These are phyloP conservation scores for Euphorbia schlechtendalii DNA, from an alignment of 441 rosid species.

Conservation along the genomic window DNA sequence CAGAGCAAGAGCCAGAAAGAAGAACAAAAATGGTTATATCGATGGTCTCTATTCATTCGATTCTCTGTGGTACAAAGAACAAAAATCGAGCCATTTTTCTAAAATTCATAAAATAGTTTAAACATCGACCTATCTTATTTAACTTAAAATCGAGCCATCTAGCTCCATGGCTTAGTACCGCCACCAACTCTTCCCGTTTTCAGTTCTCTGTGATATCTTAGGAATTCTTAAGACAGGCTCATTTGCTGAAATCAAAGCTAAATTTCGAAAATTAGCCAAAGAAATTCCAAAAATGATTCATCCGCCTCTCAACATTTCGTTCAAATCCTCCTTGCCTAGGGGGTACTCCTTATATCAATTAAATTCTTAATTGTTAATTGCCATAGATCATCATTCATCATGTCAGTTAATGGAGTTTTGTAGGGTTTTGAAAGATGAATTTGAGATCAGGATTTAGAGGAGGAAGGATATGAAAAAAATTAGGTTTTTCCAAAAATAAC, in stretches of 20 bases:
- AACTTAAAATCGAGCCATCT: constrained; percentile 18
- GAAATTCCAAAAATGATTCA: constrained; percentile 38
- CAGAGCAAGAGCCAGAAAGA: background rate
- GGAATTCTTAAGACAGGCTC: constrained; percentile 62
- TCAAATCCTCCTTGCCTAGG: constrained; percentile 88
- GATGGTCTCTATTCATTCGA: constrained; percentile 16
- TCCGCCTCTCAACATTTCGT: constrained; percentile 57
- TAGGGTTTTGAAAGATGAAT: too few species aligned
- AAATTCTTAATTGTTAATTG: too few species aligned
- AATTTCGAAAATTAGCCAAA: constrained; percentile 76
- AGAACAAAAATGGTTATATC: constrained; percentile 27
- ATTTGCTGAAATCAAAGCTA: constrained; percentile 72
- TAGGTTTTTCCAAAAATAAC: too few species aligned
- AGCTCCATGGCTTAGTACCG: constrained; percentile 38
- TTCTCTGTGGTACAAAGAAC: constrained; percentile 11
- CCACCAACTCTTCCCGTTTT: constrained; percentile 37
- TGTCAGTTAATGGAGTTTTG: too few species aligned
- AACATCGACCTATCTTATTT: constrained; percentile 10
- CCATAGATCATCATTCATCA: too few species aligned
- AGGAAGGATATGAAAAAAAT: too few species aligned
- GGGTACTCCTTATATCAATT: constrained; percentile 34
- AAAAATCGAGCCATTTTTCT: too few species aligned
- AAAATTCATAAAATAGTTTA: too few species aligned
- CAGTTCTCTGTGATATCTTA: constrained; percentile 60
- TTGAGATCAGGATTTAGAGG: too few species aligned